phyloP scores from a whole-genome alignment of 768 basidiomycete species.

The Paxillus involutus region DNA sequence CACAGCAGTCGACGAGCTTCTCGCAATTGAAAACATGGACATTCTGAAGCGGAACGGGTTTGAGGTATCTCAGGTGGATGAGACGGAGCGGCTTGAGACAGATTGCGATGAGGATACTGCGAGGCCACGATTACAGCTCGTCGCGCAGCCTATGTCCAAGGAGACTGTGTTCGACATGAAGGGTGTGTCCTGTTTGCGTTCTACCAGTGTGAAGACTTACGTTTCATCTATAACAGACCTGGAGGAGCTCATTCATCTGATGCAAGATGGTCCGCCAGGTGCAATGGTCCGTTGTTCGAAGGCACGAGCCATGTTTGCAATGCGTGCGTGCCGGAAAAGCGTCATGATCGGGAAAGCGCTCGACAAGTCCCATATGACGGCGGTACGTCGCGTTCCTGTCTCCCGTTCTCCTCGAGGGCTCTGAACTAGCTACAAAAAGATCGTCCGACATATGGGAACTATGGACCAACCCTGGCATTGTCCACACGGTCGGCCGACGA shows the following conservation, averaged over 20 bases:
- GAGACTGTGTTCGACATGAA: constrained; percentile 86
- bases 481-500: constrained; percentile 84
- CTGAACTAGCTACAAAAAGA: constrained; percentile 36
- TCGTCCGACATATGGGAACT: constrained; percentile 78
- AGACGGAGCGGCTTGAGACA: constrained; percentile 15
- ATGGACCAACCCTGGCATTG: constrained; percentile 89
- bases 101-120: background rate
- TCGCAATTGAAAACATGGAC: constrained; percentile 86
- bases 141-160: constrained; percentile 90
- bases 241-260: constrained; percentile 86
- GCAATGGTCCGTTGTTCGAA: constrained; percentile 92
- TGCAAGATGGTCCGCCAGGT: constrained; percentile 75
- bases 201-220: background rate
- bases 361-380: constrained; percentile 73
- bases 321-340: constrained; percentile 93
- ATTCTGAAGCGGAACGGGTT: constrained; percentile 87
- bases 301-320: constrained; percentile 93
- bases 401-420: background rate
- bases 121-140: constrained; percentile 52
- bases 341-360: constrained; percentile 94
- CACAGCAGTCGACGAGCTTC: constrained; percentile 85
- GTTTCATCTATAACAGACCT: constrained; percentile 55
- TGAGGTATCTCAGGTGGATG: constrained; percentile 64
- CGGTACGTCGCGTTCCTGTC: constrained; percentile 40
- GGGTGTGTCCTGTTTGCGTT: constrained; percentile 44